phyloP scores from a whole-genome alignment of 768 basidiomycete genomes.

The Phaeotremella skinneri region DNA sequence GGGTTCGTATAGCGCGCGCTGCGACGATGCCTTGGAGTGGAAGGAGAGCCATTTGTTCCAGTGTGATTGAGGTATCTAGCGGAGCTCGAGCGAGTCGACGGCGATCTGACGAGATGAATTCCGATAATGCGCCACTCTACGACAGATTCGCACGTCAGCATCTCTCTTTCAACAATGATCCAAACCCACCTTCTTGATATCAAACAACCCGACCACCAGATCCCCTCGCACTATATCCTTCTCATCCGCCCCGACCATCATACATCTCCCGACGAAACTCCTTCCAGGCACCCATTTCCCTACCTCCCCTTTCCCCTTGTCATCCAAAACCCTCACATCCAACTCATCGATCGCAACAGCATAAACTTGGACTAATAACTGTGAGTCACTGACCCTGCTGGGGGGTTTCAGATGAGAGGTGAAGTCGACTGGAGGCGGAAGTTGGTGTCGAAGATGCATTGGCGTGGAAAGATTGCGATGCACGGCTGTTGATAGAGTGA shows the following conservation, averaged over 20 bases:
- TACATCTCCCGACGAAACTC: slow-evolving; percentile 76
- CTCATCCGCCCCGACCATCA: slow-evolving; percentile 81
- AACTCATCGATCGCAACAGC: slow-evolving; percentile 78
- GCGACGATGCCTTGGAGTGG: slow-evolving; percentile 78
- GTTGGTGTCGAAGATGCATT: slow-evolving; percentile 44
- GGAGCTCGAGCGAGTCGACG: slow-evolving; percentile 73
- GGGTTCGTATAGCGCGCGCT: slow-evolving; percentile 73
- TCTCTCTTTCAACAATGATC: slow-evolving; percentile 8
- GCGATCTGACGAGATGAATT: slow-evolving; percentile 80
- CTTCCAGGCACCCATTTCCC: slow-evolving; percentile 79
- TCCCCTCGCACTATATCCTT: slow-evolving; percentile 71
- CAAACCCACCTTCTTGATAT: slow-evolving; percentile 69
- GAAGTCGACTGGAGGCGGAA: slow-evolving; percentile 58
- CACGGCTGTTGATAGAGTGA: slow-evolving; percentile 50
- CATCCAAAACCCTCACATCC: slow-evolving; percentile 62
- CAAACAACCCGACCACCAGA: slow-evolving; percentile 79
- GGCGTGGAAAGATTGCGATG: slow-evolving; percentile 38
- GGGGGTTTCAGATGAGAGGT: slow-evolving; percentile 73
- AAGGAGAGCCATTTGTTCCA: slow-evolving; percentile 76
- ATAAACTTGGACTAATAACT: slow-evolving; percentile 82
- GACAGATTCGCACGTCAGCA: slow-evolving; percentile 18
- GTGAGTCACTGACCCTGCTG: slow-evolving; percentile 63
- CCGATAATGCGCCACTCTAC: slow-evolving; percentile 81
- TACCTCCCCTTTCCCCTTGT: slow-evolving; percentile 41
- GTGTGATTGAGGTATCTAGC: slow-evolving; percentile 58